Evolutionary conservation across 1,284 basidiomycete species (phyloP), one percentile per base, ranked within the genome.

Genomic region (Fistulina hepatica): DNA sequence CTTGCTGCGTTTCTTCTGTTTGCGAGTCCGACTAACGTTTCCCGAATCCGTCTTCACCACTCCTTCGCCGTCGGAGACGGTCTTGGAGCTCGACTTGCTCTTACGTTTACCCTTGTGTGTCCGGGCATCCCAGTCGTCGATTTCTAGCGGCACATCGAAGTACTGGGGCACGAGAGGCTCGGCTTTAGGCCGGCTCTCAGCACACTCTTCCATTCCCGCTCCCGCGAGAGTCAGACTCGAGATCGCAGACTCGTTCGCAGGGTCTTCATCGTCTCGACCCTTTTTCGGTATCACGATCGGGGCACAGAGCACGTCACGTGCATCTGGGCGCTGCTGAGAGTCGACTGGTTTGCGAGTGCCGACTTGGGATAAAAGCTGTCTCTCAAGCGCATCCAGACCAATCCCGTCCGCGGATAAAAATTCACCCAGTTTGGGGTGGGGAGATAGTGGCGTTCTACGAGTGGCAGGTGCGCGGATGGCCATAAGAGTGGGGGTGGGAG

Each of bases 211-310:
- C 27, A 37, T 43, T 27, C 37, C 44, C 39, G 52, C 59, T 37
- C 72, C 72, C 2, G 73, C 75, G n/a, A 83, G 63, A 10, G 77
- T 77, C 45, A 83, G 54, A 50, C 80, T 83, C 27, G 80, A 82
- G 34, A 82, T 83, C 19, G 76, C 80, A 33, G 75, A 79, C 48
- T 83, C 80, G 41, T 77, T 71, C 42, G 69, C 55, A 9, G 67
- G 64, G n/a, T n/a, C n/a, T 36, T 71, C 73, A 22, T 55, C 52
- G 10, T 31, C 28, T 13, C 8, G 9, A 39, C 60, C 51, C 28
- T 52, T 59, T 28, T 46, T 46, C 27, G 58, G 68, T 30, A 71
- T 75, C 15, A 58, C 52, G 37, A 73, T 71, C 10, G 63, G 61
- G 44, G 35, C 20, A 37, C 45, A 37, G 39, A 71, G 47, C 23